Evolutionary conservation across 2,329 filamentous ascomycete genomes (phyloP), one percentile per base, ranked within the genome.

Genomic region (Pezicula radicicola): DNA sequence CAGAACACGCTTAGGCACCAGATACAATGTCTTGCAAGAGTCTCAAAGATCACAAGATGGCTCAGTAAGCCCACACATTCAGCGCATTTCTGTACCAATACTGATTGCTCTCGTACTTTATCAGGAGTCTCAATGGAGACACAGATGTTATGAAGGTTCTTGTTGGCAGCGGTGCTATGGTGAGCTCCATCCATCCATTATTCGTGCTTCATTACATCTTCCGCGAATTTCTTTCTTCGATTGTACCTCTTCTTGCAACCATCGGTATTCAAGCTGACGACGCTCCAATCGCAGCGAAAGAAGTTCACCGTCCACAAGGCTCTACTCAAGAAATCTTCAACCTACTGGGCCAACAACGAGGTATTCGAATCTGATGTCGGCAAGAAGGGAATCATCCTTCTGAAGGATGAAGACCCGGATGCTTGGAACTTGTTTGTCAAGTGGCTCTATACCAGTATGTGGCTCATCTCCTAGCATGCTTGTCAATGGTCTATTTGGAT

Each of bases 241-340:
- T 21, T 21, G 5, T 30, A 12, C 28, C 7, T 30, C 7, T 30
- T 25, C 16, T 49, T 46, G 19, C 45, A 50, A 8, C 44, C n/a
- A 16, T 30, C n/a, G 5, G 21, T 21, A 21, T 9, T 6, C 28
- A 30, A 30, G 28, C 28, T 30, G 28, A 30, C 7, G 28, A 3
- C 28, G 7, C 10, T 30, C 10, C 7, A 9, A 12, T 13, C 6
- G 1, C 18, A 58, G 55, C 36, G 41, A 16, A 47, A 58, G 49
- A 43, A 27, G 16, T 54, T 57, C 28, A 46, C 40, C 16, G 39
- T 60, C 35, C 56, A 58, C 48, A 57, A 54, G 41, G 28, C 16
- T 13, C 43, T 56, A 16, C 48, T 60, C 8, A 40, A 55, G 18
- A 51, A 48, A 40, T 47, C 39, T 19, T 53, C 56, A 2, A 48